Base-by-base conservation (phyloP, 371 early-diverging fungal species). In the Actinomucor elegans region DNA sequence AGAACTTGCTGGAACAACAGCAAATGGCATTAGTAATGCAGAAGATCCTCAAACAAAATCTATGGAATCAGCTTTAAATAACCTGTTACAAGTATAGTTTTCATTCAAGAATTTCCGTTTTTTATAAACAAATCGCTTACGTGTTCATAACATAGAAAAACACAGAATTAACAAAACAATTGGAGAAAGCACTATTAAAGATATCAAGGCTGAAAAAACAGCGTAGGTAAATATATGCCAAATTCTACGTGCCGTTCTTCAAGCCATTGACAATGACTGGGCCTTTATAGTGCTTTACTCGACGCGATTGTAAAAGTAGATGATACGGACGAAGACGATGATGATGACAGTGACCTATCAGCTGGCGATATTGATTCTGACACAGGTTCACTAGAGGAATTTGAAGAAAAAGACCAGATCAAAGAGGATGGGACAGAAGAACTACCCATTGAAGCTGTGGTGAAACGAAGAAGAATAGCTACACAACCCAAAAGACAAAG, bases 121-220 rank as follows among this genome's bases (percentile, higher is more conserved):
- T n/a, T n/a, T n/a, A n/a, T n/a, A n/a, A n/a, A n/a, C n/a, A n/a
- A n/a, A n/a, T n/a, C n/a, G n/a, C n/a, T n/a, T n/a, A n/a, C n/a
- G n/a, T n/a, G n/a, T n/a, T n/a, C n/a, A n/a, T n/a, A n/a, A n/a
- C 12, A 27, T 53, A 53, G 53, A 53, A 45, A 53, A 53, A 53
- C 31, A 10, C 37, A 36, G 53, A 43, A 5, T 27, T 53, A 2
- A 44, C 53, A 18, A 36, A 23, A 8, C 45, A 44, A 27, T 29
- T 53, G 9, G 37, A 45, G 31, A 44, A 29, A 14, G 44, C 53
- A 27, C 29, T 53, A 11, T 5, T 36, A 6, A 44, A 43, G 28
- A 45, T 53, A n/a, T 34, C 44, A 11, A 31, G 41, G 8, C 12
- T 53, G 36, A 44, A 37, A 35, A 53, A 53, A 28, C 53, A 53